These are phyloP conservation scores for Grammothele lineata DNA, from an alignment of 768 basidiomycete species.

Conservation along the genomic window DNA sequence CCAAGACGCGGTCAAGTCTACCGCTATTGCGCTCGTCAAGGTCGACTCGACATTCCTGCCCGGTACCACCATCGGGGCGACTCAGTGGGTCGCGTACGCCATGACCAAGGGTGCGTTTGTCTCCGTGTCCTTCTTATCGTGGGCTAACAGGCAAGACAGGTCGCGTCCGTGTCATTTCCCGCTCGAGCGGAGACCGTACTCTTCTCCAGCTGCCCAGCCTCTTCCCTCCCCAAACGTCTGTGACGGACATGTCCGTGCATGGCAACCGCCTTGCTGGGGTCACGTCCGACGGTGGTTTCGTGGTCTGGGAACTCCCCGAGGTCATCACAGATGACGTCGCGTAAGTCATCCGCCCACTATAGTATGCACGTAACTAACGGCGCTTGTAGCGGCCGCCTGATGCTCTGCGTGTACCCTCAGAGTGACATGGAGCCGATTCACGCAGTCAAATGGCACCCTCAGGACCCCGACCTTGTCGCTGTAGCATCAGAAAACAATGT, in stretches of 20 bases:
- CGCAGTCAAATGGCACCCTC: constrained; percentile 87
- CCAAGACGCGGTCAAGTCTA: constrained; percentile 78
- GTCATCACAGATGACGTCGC: constrained; percentile 83
- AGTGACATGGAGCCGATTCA: constrained; percentile 58
- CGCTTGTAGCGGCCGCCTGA: constrained; percentile 53
- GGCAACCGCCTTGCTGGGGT: constrained; percentile 81
- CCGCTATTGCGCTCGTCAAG: constrained; percentile 83
- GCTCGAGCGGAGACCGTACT: constrained; percentile 84
- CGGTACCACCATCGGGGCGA: constrained; percentile 85
- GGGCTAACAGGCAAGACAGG: too few species aligned
- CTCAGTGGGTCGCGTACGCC: constrained; percentile 90
- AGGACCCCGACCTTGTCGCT: constrained; percentile 72
- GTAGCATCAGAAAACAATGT: constrained; percentile 78
- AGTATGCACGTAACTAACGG: too few species aligned
- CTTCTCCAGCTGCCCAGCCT: constrained; percentile 66
- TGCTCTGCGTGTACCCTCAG: constrained; percentile 68
- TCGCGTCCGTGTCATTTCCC: constrained; percentile 83
- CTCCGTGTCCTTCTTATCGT: background rate
- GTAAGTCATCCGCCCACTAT: constrained; percentile 50
- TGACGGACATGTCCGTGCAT: constrained; percentile 84
- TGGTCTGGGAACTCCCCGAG: constrained; percentile 84
- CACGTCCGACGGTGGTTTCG: constrained; percentile 84
- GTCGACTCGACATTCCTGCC: constrained; percentile 82
- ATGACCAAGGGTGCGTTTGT: constrained; percentile 78
- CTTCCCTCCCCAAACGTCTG: constrained; percentile 59